A percentile compares a stretch with the other conserved stretches of the same genome.
These are phyloP conservation scores for Penicillium sp. DNA, from an alignment of 2,329 filamentous ascomycete genomes.

Conservation along the genomic window DNA sequence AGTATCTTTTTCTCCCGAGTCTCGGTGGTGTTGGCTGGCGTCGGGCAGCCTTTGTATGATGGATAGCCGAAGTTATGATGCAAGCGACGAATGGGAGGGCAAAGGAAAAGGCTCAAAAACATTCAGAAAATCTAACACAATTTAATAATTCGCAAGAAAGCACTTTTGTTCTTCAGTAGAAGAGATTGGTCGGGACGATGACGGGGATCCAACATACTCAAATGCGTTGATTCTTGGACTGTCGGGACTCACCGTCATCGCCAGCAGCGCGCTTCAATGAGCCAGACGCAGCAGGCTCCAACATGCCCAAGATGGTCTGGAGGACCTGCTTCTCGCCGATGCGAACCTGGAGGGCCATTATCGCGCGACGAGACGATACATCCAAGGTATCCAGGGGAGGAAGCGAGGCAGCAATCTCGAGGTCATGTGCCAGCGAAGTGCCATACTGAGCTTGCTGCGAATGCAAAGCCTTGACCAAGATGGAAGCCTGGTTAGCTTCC, in stretches of 20 bases:
- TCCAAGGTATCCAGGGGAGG: slow-evolving; percentile 36
- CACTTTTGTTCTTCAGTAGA: slow-evolving; percentile 12
- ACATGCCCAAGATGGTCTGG: slow-evolving; percentile 51
- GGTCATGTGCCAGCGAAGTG: slow-evolving; percentile 57
- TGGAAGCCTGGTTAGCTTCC: slow-evolving; percentile 28
- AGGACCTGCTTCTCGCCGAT: slow-evolving; percentile 72
- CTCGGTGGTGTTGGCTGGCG: slow-evolving; percentile 15
- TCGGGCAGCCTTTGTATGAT: slow-evolving; percentile 31
- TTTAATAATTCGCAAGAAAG: slow-evolving; percentile 26
- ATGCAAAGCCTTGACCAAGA: slow-evolving; percentile 39
- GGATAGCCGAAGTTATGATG: slow-evolving; percentile 41
- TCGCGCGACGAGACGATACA: slow-evolving; percentile 35
- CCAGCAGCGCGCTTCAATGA: slow-evolving; percentile 35
- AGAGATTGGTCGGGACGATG: slow-evolving; percentile 1
- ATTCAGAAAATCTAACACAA: slow-evolving; percentile 36
- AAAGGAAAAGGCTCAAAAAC: slow-evolving; percentile 23
- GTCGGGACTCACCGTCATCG: slow-evolving; percentile 28
- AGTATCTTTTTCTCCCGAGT: slow-evolving; percentile 26
- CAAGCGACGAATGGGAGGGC: slow-evolving; percentile 32
- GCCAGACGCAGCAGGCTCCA: slow-evolving; percentile 28
- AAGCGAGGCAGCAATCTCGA: slow-evolving; percentile 40
- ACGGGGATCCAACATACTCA: slow-evolving; percentile 13
- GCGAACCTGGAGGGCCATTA: slow-evolving; percentile 69
- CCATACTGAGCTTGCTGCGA: slow-evolving; percentile 52
- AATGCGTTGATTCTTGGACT: slow-evolving; percentile 28